phyloP scores from a whole-genome alignment of 352 stramenopile genomes.

The Phytophthora sp. region DNA sequence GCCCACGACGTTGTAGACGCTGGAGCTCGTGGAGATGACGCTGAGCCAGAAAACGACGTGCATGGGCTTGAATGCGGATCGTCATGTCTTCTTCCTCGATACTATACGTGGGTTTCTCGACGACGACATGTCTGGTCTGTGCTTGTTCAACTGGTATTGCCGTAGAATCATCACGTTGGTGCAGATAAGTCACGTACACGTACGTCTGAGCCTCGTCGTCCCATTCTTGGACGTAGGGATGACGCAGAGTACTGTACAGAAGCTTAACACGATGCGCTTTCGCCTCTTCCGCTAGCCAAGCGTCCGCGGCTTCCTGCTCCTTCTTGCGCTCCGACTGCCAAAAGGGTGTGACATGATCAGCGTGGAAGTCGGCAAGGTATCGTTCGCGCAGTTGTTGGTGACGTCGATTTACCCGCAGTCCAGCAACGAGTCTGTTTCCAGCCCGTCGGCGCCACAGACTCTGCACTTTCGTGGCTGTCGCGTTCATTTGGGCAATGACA shows the following conservation, averaged over 20 bases:
- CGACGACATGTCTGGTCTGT: constrained; percentile 28
- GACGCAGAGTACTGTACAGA: constrained; percentile 52
- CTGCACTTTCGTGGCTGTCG: constrained; percentile 48
- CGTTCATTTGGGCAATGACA: constrained; percentile 46
- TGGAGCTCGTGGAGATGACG: constrained; percentile 33
- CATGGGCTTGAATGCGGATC: constrained; percentile 51
- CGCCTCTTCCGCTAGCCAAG: constrained; percentile 46
- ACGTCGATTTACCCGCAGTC: constrained; percentile 41
- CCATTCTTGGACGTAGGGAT: constrained; percentile 68
- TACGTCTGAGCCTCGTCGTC: constrained; percentile 49
- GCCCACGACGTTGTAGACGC: constrained; percentile 38
- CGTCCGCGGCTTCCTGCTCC: constrained; percentile 57
- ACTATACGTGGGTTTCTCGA: constrained; percentile 64
- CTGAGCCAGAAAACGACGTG: constrained; percentile 51
- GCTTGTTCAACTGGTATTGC: constrained; percentile 10
- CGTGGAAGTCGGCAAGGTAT: constrained; percentile 65
- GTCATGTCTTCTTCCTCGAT: constrained; percentile 63
- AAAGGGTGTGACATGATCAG: constrained; percentile 64
- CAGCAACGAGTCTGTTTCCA: constrained; percentile 46
- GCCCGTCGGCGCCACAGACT: constrained; percentile 59
- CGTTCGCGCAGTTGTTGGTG: constrained; percentile 42
- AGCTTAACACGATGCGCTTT: constrained; percentile 40
- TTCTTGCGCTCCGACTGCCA: constrained; percentile 69
- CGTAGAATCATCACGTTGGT: neutral
- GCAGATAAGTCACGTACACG: constrained; percentile 46